phyloP scores from a whole-genome alignment of 768 basidiomycete genomes.

The Phlebiopsis gigantea region DNA sequence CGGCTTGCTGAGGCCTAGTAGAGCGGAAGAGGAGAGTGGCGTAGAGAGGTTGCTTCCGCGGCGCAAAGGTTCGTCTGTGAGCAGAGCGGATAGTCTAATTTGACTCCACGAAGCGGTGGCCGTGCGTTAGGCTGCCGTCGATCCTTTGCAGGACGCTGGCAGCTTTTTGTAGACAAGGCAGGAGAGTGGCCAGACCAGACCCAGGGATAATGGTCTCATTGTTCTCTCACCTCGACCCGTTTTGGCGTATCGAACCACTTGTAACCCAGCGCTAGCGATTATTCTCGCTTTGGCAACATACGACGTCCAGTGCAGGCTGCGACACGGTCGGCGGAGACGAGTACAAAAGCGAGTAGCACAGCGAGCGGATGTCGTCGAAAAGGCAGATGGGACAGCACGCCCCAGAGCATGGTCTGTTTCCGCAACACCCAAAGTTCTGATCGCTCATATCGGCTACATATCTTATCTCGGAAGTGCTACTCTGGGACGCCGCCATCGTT shows the following conservation, averaged over 20 bases:
- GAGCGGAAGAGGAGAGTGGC: background rate
- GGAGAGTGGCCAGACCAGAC: conserved; percentile 5
- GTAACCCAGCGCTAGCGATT: background rate
- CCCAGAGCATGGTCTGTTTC: background rate
- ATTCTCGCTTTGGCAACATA: background rate
- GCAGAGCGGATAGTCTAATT: background rate
- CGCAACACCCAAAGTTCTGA: background rate
- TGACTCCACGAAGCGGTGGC: background rate
- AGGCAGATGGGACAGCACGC: background rate
- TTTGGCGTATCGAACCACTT: conserved; percentile 1
- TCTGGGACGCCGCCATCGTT: too few relatives aligned
- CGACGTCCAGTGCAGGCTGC: background rate
- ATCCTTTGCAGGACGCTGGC: background rate
- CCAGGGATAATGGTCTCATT: conserved; percentile 10
- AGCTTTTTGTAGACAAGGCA: background rate
- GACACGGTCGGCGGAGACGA: too few relatives aligned
- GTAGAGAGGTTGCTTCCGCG: background rate
- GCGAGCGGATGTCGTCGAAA: background rate
- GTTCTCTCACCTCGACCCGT: conserved; percentile 1
- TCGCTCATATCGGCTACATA: background rate
- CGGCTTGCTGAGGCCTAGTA: background rate
- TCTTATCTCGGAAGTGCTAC: too few relatives aligned
- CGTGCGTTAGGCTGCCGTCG: background rate
- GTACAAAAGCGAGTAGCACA: too few relatives aligned
- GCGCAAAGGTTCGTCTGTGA: background rate